phyloP scores from a whole-genome alignment of 129 eudicot species.

The Artemisia tridentata region DNA sequence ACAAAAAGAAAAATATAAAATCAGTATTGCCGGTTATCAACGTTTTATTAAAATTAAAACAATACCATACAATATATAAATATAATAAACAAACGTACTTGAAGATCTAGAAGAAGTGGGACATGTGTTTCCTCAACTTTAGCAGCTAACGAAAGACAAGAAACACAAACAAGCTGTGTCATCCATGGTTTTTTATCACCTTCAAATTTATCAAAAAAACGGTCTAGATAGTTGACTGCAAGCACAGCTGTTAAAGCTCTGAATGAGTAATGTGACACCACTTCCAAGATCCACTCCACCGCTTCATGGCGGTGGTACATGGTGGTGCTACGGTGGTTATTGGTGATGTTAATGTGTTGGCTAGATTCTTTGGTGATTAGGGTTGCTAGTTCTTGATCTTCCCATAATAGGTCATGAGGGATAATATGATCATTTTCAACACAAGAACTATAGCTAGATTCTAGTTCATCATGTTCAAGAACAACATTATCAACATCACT shows the following conservation, averaged over 20 bases:
- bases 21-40: too few species aligned
- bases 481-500: slow-evolving; percentile 9
- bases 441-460: not conserved
- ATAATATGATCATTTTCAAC: slow-evolving; percentile 1
- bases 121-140: slow-evolving; percentile 86
- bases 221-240: slow-evolving; percentile 69
- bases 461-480: not conserved
- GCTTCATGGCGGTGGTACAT: slow-evolving; percentile 45
- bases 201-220: slow-evolving; percentile 49
- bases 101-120: slow-evolving; percentile 79
- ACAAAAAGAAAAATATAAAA: slow-evolving; percentile 6
- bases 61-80: not conserved
- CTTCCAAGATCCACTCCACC: slow-evolving; percentile 71
- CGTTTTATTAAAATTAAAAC: not conserved
- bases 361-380: slow-evolving; percentile 53
- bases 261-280: slow-evolving; percentile 58
- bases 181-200: slow-evolving; percentile 66
- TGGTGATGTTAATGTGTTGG: slow-evolving; percentile 2
- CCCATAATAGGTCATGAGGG: slow-evolving; percentile 51
- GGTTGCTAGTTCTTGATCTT: slow-evolving; percentile 50
- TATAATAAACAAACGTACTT: slow-evolving; percentile 41
- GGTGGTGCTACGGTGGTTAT: slow-evolving; percentile 15
- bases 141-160: slow-evolving; percentile 83
- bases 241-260: slow-evolving; percentile 68
- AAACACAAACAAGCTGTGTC: slow-evolving; percentile 72